Base-by-base conservation (phyloP, 2,329 filamentous ascomycete genomes). In the Fusarium pilosicola region DNA sequence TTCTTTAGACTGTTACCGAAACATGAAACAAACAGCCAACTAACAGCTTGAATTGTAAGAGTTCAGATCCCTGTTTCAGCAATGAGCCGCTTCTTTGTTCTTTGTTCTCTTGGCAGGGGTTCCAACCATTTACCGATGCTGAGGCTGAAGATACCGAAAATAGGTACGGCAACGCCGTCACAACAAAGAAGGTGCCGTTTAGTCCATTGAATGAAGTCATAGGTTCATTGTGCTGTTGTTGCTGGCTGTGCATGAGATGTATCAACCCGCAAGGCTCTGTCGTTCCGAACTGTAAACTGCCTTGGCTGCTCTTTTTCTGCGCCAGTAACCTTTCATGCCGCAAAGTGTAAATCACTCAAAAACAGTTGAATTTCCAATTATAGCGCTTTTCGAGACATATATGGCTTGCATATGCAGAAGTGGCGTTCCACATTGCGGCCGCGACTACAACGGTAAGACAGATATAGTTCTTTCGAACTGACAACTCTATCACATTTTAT, bases 31-130 rank as follows among this genome's bases (percentile, higher is more conserved):
- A 32, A 32, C 10, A 18, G 0, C 2, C 5, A 39, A 24, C 11
- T 17, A 20, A n/a, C 14, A 38, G 8, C 13, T 18, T 6, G 10
- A 38, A 4, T 15, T 10, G 11, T 11, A 32, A 20, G 14, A 17
- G 6, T 30, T 18, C 14, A 42, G 10, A 24, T 18, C 10, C 32
- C 12, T 17, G 41, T 60, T 36, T 65, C 52, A 49, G 46, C 39
- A 24, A 30, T 13, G 32, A 17, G n/a, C 24, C 9, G 20, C 30
- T 44, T 48, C 58, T 71, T 73, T 68, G 51, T 72, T 68, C 71
- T 71, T 74, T 74, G 71, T 71, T 65, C 57, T 48, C 30, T 52
- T 38, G 41, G 44, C 28, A 61, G 36, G 32, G 58, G 28, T 32
- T 5, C 20, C 12, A 22, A 28, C 41, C 32, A 17, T 34, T 38